Evolutionary conservation across 2,329 filamentous ascomycete genomes (phyloP), one percentile per base, ranked within the genome.

Genomic region (Clonostachys rhizophaga): DNA sequence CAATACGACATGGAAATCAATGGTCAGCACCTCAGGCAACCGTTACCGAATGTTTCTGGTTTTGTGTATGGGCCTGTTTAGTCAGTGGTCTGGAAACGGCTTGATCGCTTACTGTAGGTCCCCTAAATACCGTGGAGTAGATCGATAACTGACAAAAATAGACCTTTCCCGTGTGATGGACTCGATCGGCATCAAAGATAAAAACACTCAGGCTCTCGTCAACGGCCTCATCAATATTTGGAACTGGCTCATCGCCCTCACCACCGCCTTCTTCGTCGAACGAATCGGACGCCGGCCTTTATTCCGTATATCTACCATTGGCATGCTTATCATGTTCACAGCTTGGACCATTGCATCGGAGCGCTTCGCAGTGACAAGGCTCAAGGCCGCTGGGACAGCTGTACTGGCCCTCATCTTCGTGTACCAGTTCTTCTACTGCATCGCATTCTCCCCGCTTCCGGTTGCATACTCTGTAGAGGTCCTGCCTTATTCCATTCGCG

Each of bases 371-470:
- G 50, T 61, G 20, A 65, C 58, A 1, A 53, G 52, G 3, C 53
- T 50, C 34, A 55, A 54, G 18, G 51, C 62, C 0, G 61, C 63
- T 1, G 64, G 63, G 13, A 51, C 59, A 2, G 58, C 61, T 1
- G 65, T 66, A 0, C 54, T 69, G 44, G 62, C 60, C 3, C 55
- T 66, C 10, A 67, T 68, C 24, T 68, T 67, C 41, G 40, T 66
- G 1, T 67, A 61, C 43, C 58, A 70, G 9, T 68, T 74, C 7
- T 68, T 67, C 53, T 80, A 79, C 60, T 78, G 78, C 52, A 68
- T 79, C 42, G 76, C 72, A 9, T 78, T 78, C 59, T 79, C 78
- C 43, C 71, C 76, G 3, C 64, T 80, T 17, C 75, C 74, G 0
- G 57, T 55, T 30, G 59, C 74, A 6, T 80, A 78, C 60, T 68